phyloP scores from a whole-genome alignment of 1,284 basidiomycete species.

The Pseudozyma thailandica region DNA sequence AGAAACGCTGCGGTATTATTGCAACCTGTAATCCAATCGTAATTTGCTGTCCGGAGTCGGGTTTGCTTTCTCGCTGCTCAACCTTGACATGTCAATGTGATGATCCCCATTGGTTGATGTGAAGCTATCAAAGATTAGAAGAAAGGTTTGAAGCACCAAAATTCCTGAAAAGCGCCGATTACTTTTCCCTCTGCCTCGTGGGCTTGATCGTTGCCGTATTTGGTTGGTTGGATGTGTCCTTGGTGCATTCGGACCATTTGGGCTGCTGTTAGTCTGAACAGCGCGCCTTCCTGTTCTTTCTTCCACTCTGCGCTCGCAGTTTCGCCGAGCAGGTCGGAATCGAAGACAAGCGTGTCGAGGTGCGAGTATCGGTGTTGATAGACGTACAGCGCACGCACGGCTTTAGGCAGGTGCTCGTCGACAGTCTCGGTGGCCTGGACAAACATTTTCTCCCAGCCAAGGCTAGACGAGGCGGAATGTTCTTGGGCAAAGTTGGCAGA shows the following conservation, averaged over 20 bases:
- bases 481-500: neutral
- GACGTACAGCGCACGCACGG: slow-evolving; percentile 28
- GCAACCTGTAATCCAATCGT: no score
- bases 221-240: slow-evolving; percentile 7
- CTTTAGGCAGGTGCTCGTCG: slow-evolving; percentile 45
- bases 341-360: neutral
- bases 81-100: no score
- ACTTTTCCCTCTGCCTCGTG: slow-evolving; percentile 1
- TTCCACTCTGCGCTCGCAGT: neutral
- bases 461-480: neutral
- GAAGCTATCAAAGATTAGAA: neutral
- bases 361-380: neutral
- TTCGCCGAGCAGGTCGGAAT: neutral
- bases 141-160: slow-evolving; percentile 29
- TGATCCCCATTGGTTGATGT: no score
- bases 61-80: no score
- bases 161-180: slow-evolving; percentile 25
- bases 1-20: no score
- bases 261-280: slow-evolving; percentile 14
- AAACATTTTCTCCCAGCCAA: slow-evolving; percentile 23
- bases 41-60: no score
- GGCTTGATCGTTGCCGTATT: neutral
- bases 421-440: slow-evolving; percentile 1
- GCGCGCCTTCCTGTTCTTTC: neutral
- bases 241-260: slow-evolving; percentile 26